A percentile compares a stretch with the other conserved stretches of the same genome.
phyloP scores from a whole-genome alignment of 768 basidiomycete species.

The Coprinopsis marcescibilis region DNA sequence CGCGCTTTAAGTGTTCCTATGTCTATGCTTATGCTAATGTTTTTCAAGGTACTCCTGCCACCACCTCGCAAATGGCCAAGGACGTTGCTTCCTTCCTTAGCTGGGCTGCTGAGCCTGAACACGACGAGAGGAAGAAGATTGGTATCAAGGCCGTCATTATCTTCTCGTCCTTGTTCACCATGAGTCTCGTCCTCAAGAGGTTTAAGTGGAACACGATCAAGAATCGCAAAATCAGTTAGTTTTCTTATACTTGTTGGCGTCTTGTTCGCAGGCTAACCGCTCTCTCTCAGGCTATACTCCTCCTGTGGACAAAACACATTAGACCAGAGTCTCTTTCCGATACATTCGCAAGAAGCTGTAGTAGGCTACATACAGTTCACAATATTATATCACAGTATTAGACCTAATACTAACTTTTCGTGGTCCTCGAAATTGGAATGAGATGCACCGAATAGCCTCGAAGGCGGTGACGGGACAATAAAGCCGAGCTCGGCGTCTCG shows the following conservation, averaged over 20 bases:
- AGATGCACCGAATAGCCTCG: not conserved
- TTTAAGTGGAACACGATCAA: slow-evolving; percentile 94
- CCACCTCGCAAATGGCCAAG: slow-evolving; percentile 98
- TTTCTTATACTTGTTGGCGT: not conserved
- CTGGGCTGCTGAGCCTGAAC: slow-evolving; percentile 98
- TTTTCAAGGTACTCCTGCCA: slow-evolving; percentile 80
- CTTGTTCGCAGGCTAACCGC: slow-evolving; percentile 1
- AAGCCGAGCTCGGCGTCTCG: too few species aligned
- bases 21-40: slow-evolving; percentile 4
- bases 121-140: slow-evolving; percentile 95
- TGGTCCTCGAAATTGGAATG: not conserved
- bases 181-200: slow-evolving; percentile 87
- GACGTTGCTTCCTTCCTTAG: slow-evolving; percentile 93
- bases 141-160: slow-evolving; percentile 95
- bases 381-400: slow-evolving; percentile 18
- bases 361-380: slow-evolving; percentile 17
- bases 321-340: slow-evolving; percentile 26
- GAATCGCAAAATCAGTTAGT: slow-evolving; percentile 87
- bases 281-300: slow-evolving; percentile 51
- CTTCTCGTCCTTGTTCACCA: slow-evolving; percentile 74
- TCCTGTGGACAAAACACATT: slow-evolving; percentile 51
- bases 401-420: slow-evolving; percentile 11
- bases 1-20: not conserved
- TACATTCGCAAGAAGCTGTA: slow-evolving; percentile 18
- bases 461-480: too few species aligned